Evolutionary conservation across 1,284 basidiomycete species (phyloP).

Genomic region (Anthracocystis panici-leucophaei): DNA sequence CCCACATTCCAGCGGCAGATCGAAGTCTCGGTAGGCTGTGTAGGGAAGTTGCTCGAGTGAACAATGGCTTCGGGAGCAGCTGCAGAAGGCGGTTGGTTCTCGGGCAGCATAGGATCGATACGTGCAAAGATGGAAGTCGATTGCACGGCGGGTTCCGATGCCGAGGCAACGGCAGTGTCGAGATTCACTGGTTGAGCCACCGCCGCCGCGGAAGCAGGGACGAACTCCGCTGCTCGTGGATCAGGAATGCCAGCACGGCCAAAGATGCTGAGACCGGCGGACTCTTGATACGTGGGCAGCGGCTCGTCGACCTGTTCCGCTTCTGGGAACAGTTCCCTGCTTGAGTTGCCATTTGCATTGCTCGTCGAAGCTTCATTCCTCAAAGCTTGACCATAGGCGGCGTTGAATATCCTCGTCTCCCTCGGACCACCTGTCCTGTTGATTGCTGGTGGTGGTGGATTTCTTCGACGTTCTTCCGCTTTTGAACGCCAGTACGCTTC

Average conservation of each 20-base stretch:
- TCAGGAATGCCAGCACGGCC: conserved; percentile 62
- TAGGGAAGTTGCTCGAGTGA: conserved; percentile 52
- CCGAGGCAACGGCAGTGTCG: background rate
- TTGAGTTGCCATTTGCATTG: conserved; percentile 1
- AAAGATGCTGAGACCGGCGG: conserved; percentile 56
- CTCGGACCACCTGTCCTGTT: conserved; percentile 8
- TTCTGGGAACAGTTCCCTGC: conserved; percentile 21
- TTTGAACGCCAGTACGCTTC: conserved; percentile 28
- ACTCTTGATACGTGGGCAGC: conserved; percentile 8
- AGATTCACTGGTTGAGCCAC: background rate
- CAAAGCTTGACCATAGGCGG: conserved; percentile 21
- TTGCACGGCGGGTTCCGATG: conserved; percentile 5
- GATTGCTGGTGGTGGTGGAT: conserved; percentile 23
- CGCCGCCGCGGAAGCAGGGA: conserved; percentile 28
- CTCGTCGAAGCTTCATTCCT: background rate
- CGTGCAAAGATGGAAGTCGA: conserved; percentile 55
- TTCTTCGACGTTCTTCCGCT: conserved; percentile 28
- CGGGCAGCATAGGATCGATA: conserved; percentile 63
- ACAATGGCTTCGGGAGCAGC: background rate
- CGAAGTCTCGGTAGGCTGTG: conserved; percentile 44
- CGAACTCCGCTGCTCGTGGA: conserved; percentile 61
- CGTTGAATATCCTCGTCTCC: conserved; percentile 23
- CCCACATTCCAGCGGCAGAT: conserved; percentile 60
- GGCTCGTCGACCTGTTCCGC: background rate
- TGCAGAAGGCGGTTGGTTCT: conserved; percentile 41